Percentiles rank a stretch among this genome's conserved stretches.
phyloP scores from a whole-genome alignment of 2,329 filamentous ascomycete genomes.

The Nigrospora osmanthi region DNA sequence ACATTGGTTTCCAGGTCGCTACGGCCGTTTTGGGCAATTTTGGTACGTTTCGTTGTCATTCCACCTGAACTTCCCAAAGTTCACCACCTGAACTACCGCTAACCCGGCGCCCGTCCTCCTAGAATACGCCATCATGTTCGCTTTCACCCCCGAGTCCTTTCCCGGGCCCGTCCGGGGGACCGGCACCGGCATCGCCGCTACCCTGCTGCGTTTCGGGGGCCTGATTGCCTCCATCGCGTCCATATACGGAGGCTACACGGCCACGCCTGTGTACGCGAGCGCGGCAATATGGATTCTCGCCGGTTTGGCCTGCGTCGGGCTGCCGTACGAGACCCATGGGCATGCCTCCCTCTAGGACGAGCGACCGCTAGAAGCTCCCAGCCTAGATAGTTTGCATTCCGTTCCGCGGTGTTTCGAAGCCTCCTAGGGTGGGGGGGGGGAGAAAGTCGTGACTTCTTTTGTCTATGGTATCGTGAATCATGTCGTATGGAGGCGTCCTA shows the following conservation, averaged over 20 bases:
- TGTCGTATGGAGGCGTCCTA: slow-evolving; percentile 14
- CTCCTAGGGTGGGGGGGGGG: too few relatives aligned
- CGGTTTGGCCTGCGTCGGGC: slow-evolving; percentile 28
- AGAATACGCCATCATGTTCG: slow-evolving; percentile 31
- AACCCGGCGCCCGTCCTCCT: not conserved
- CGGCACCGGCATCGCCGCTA: slow-evolving; percentile 37
- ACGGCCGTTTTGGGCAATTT: slow-evolving; percentile 38
- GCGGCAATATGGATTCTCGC: slow-evolving; percentile 35
- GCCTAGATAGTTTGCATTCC: too few relatives aligned
- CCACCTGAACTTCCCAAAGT: slow-evolving; percentile 20
- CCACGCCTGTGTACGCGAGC: slow-evolving; percentile 34
- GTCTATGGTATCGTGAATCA: too few relatives aligned
- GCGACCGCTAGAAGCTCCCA: too few relatives aligned
- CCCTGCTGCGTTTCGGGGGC: slow-evolving; percentile 27
- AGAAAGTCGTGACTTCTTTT: too few relatives aligned
- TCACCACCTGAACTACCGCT: not conserved
- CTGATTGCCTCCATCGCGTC: slow-evolving; percentile 33
- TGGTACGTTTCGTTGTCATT: slow-evolving; percentile 15
- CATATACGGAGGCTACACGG: slow-evolving; percentile 31
- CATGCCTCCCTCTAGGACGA: slow-evolving; percentile 19
- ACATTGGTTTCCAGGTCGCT: slow-evolving; percentile 30
- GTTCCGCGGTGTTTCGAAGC: too few relatives aligned
- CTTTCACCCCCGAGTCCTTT: slow-evolving; percentile 49
- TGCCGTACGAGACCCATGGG: slow-evolving; percentile 36
- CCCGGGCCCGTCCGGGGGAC: slow-evolving; percentile 46